Conservation (phyloP, 495 filamentous ascomycete species). For the Neurospora terricola region DNA sequence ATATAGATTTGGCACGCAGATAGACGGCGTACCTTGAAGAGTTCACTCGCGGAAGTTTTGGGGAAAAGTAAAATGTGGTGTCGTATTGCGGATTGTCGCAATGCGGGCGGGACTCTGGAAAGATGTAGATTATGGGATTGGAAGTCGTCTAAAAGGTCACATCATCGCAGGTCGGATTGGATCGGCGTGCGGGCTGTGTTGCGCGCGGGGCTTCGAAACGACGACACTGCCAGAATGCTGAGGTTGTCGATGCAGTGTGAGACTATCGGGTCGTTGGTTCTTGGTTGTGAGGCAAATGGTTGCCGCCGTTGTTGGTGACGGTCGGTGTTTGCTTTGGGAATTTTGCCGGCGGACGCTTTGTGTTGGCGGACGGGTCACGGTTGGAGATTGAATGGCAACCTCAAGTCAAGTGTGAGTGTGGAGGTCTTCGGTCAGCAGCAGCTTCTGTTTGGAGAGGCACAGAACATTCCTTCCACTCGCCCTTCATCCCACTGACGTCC, state of each 20-base stretch:
- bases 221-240: not conserved
- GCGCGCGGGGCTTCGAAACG: not conserved
- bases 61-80: not conserved
- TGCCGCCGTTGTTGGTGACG: not conserved
- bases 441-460: not conserved
- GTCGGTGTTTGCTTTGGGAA: not conserved
- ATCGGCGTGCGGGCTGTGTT: not conserved
- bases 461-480: not conserved
- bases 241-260: not conserved
- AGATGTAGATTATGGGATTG: constrained; percentile 1
- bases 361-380: not conserved
- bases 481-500: not conserved
- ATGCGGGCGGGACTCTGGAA: not conserved
- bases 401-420: too few species aligned
- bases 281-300: not conserved
- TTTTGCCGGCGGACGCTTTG: not conserved
- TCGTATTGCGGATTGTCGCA: not conserved
- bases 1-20: not conserved
- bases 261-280: not conserved
- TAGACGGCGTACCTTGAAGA: not conserved
- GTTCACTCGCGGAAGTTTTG: not conserved
- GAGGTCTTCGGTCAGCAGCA: not conserved
- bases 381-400: not conserved
- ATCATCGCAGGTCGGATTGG: constrained; percentile 17
- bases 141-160: constrained; percentile 17